Evolutionary conservation across 2,329 filamentous ascomycete genomes (phyloP).

Genomic region (Beauveria caledonica): DNA sequence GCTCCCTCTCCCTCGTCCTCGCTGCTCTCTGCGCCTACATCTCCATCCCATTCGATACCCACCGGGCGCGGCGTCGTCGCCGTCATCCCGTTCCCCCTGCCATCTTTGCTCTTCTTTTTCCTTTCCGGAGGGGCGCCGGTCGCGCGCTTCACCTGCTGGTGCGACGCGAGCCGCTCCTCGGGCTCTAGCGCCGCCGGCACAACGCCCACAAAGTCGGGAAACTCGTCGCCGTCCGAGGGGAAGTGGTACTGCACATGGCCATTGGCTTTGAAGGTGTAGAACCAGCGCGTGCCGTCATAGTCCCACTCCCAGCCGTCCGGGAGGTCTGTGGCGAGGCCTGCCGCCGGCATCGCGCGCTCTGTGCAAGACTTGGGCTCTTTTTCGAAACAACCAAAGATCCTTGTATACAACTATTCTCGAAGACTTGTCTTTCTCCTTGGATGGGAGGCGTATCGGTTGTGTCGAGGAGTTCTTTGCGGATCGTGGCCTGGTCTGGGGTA

Average conservation of each 20-base stretch:
- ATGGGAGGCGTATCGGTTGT: too few species aligned
- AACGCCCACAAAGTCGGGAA: constrained; percentile 41
- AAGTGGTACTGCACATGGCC: constrained; percentile 49
- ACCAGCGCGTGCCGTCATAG: constrained; percentile 50
- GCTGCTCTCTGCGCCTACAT: constrained; percentile 24
- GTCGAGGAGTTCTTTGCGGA: neutral
- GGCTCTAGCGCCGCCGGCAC: constrained; percentile 35
- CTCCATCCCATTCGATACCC: constrained; percentile 23
- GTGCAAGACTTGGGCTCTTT: too few species aligned
- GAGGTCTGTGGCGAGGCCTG: constrained; percentile 22
- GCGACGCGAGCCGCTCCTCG: constrained; percentile 45
- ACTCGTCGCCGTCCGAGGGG: constrained; percentile 50
- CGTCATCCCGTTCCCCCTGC: constrained; percentile 21
- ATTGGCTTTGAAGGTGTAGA: constrained; percentile 47
- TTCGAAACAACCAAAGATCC: too few species aligned
- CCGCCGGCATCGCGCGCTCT: neutral
- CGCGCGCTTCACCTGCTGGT: constrained; percentile 38
- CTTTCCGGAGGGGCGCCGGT: constrained; percentile 10
- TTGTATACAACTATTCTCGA: too few species aligned
- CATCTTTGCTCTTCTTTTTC: constrained; percentile 8
- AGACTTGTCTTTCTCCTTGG: too few species aligned
- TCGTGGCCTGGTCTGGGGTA: neutral
- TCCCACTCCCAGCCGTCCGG: constrained; percentile 49
- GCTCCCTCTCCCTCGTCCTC: constrained; percentile 25
- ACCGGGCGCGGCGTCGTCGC: constrained; percentile 20